These are phyloP conservation scores for Ramularia endophylla DNA, from an alignment of 2,329 filamentous ascomycete genomes.

Conservation along the genomic window DNA sequence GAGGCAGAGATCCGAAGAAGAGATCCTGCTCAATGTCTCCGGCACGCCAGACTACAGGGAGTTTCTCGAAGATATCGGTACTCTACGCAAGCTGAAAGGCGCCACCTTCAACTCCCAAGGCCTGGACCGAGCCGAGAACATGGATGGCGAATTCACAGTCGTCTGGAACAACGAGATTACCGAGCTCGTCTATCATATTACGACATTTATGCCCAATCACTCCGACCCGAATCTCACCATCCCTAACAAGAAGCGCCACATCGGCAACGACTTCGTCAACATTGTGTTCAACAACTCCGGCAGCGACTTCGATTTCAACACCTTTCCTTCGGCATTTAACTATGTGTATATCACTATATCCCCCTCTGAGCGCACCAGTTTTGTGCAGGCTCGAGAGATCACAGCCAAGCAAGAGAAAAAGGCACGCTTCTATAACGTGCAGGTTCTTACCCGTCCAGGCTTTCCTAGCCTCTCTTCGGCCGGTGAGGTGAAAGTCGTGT, in stretches of 20 bases:
- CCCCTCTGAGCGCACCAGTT: slow-evolving; percentile 73
- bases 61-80: slow-evolving; percentile 77
- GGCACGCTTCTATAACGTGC: slow-evolving; percentile 73
- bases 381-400: slow-evolving; percentile 56
- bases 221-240: slow-evolving; percentile 60
- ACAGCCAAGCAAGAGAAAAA: slow-evolving; percentile 32
- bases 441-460: slow-evolving; percentile 78
- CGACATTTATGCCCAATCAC: slow-evolving; percentile 95
- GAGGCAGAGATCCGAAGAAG: slow-evolving; percentile 72
- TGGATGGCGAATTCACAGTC: slow-evolving; percentile 81
- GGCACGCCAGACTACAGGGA: slow-evolving; percentile 84
- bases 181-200: slow-evolving; percentile 92
- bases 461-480: slow-evolving; percentile 91
- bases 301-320: slow-evolving; percentile 76
- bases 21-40: slow-evolving; percentile 79
- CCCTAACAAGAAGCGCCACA: slow-evolving; percentile 79
- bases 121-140: slow-evolving; percentile 68
- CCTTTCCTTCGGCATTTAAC: slow-evolving; percentile 92
- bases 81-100: slow-evolving; percentile 70
- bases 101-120: slow-evolving; percentile 92
- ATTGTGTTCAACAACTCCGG: slow-evolving; percentile 98
- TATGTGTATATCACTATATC: slow-evolving; percentile 96
- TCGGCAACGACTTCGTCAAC: slow-evolving; percentile 97
- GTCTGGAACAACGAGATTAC: slow-evolving; percentile 94
- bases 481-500: slow-evolving; percentile 82